These are phyloP conservation scores for Cladosporium sp. DNA, from an alignment of 2,329 filamentous ascomycete genomes.

Conservation along the genomic window DNA sequence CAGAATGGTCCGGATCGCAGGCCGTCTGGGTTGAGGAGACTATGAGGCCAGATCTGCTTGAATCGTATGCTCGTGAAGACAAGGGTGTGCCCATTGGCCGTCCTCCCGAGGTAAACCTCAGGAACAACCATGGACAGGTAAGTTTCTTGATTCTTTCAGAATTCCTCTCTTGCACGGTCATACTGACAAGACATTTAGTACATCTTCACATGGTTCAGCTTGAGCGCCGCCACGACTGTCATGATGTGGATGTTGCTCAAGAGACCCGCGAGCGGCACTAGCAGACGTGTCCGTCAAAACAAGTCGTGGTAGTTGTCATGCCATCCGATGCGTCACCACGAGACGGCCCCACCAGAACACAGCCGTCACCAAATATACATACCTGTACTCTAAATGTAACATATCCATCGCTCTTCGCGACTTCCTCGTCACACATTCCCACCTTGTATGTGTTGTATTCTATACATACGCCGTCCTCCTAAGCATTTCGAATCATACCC, in stretches of 20 bases:
- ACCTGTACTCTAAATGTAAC: not conserved
- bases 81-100: slow-evolving; percentile 88
- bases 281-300: slow-evolving; percentile 22
- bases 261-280: slow-evolving; percentile 59
- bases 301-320: slow-evolving; percentile 19
- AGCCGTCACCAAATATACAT: not conserved
- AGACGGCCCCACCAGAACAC: not conserved
- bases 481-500: too few species aligned
- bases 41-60: slow-evolving; percentile 78
- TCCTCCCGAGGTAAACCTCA: slow-evolving; percentile 81
- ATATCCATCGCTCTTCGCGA: not conserved
- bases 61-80: slow-evolving; percentile 67
- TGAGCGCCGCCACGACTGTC: slow-evolving; percentile 73
- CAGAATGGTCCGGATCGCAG: slow-evolving; percentile 72
- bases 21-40: slow-evolving; percentile 94
- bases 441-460: too few species aligned
- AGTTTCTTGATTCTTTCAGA: not conserved
- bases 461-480: too few species aligned
- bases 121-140: slow-evolving; percentile 87
- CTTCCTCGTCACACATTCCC: too few species aligned
- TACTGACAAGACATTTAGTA: slow-evolving; percentile 46
- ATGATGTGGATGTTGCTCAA: slow-evolving; percentile 97
- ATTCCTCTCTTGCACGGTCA: not conserved
- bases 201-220: slow-evolving; percentile 96
- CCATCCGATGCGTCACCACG: too few species aligned